Conservation (phyloP, 148 eudicot species). For the Tetragonia tetragonoides region DNA sequence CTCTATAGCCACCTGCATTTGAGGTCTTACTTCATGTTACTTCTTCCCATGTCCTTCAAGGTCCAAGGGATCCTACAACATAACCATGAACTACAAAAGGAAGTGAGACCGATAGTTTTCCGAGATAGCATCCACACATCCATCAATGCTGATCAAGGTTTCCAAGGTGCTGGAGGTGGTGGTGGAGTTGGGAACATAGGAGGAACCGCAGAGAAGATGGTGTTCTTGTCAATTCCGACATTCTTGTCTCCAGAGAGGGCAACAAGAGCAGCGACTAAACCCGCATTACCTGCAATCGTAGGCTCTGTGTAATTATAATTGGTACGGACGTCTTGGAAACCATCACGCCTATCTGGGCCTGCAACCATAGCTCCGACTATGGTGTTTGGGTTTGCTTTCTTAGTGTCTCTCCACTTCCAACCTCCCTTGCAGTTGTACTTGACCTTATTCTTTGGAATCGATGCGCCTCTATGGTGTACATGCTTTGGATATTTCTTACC, state of each 20-base stretch:
- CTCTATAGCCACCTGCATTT: conserved; percentile 15
- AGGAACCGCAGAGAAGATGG: conserved; percentile 86
- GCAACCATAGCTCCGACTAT: conserved; percentile 90
- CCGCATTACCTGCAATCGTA: conserved; percentile 87
- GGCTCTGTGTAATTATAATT: conserved; percentile 95
- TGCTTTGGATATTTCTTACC: conserved; percentile 73
- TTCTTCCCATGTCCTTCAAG: conserved; percentile 6
- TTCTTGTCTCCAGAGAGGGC: conserved; percentile 67
- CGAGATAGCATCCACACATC: neutral
- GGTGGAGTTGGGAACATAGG: conserved; percentile 92
- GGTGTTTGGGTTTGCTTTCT: conserved; percentile 71
- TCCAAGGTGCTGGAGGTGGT: conserved; percentile 94
- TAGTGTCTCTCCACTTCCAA: conserved; percentile 82
- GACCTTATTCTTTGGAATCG: conserved; percentile 82
- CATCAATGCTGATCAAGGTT: conserved; percentile 41
- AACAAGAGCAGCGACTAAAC: conserved; percentile 80
- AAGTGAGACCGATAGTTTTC: neutral
- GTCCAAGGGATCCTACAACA: conserved; percentile 3
- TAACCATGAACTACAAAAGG: conserved; percentile 7
- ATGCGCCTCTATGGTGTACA: conserved; percentile 91
- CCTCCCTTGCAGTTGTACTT: conserved; percentile 91
- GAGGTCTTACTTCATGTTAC: neutral
- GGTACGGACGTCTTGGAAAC: conserved; percentile 74
- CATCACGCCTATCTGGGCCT: conserved; percentile 81
- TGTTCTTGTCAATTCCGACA: conserved; percentile 69